These are phyloP conservation scores for Ogataea nakhonphanomensis DNA, from an alignment of 805 yeast species.

Conservation along the genomic window DNA sequence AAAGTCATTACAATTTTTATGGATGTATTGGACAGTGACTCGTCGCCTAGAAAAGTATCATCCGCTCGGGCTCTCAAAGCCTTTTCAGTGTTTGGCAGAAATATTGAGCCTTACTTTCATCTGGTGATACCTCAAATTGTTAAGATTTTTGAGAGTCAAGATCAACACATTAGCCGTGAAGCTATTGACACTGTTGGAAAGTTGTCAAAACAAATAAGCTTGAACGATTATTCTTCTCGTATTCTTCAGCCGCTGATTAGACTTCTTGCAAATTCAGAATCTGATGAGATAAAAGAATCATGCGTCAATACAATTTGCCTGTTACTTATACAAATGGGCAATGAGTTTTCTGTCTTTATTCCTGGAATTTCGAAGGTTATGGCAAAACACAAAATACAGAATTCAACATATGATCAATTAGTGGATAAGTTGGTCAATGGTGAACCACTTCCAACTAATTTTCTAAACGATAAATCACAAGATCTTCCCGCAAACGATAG, in stretches of 20 bases:
- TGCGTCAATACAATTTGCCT: slow-evolving; percentile 79
- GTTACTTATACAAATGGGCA: slow-evolving; percentile 74
- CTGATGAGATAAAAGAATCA: slow-evolving; percentile 58
- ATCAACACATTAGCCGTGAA: slow-evolving; percentile 58
- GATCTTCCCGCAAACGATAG: slow-evolving; percentile 41
- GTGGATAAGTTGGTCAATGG: slow-evolving; percentile 74
- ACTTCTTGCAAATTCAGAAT: slow-evolving; percentile 41
- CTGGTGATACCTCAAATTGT: slow-evolving; percentile 85
- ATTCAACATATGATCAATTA: slow-evolving; percentile 74
- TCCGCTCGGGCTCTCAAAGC: slow-evolving; percentile 75
- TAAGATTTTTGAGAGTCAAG: slow-evolving; percentile 68
- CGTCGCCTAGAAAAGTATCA: slow-evolving; percentile 54
- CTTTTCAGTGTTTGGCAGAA: slow-evolving; percentile 81
- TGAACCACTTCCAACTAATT: slow-evolving; percentile 79
- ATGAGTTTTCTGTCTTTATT: slow-evolving; percentile 79
- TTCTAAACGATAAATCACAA: slow-evolving; percentile 63
- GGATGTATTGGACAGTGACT: slow-evolving; percentile 71
- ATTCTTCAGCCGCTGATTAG: slow-evolving; percentile 83
- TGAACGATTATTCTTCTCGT: slow-evolving; percentile 86
- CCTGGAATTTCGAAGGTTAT: slow-evolving; percentile 74
- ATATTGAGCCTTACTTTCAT: slow-evolving; percentile 84
- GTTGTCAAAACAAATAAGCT: slow-evolving; percentile 63
- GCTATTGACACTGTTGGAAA: slow-evolving; percentile 84
- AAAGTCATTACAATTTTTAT: slow-evolving; percentile 72
- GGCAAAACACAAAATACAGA: slow-evolving; percentile 60